A percentile compares a stretch with the other conserved stretches of the same genome.
Evolutionary conservation across 192 early-diverging fungal genomes (phyloP).

Genomic region (Gryganskiella cystojenkinii): DNA sequence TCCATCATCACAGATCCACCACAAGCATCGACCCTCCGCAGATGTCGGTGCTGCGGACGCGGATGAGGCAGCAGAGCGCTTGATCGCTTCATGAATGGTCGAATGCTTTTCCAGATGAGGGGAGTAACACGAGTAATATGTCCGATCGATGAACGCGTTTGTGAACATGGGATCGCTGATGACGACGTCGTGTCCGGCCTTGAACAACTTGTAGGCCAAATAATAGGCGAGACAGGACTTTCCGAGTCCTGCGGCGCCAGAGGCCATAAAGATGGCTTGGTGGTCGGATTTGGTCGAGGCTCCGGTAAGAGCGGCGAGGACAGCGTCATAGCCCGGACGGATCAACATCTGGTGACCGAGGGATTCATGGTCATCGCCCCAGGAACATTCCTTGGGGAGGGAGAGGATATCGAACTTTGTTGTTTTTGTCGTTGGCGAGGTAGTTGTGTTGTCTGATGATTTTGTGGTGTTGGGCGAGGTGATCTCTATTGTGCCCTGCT

Average conservation of each 20-base stretch:
- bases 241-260: conserved; percentile 24
- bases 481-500: conserved; percentile 8
- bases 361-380: conserved; percentile 47
- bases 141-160: conserved; percentile 25
- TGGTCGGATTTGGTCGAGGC: background rate
- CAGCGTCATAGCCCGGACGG: conserved; percentile 27
- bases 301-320: conserved; percentile 20
- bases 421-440: background rate
- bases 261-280: conserved; percentile 29
- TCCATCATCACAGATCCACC: conserved; percentile 51
- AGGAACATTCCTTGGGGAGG: conserved; percentile 29
- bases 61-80: background rate
- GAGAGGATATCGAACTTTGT: conserved; percentile 12
- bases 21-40: conserved; percentile 4
- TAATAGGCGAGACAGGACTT: conserved; percentile 40
- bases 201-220: conserved; percentile 23
- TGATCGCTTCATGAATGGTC: conserved; percentile 17
- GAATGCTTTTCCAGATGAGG: conserved; percentile 33
- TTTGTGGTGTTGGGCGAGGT: background rate
- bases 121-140: conserved; percentile 34
- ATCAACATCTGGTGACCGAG: conserved; percentile 18
- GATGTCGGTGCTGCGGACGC: background rate
- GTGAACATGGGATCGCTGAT: conserved; percentile 53
- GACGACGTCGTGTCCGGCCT: conserved; percentile 38
- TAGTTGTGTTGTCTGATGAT: background rate